phyloP scores from a whole-genome alignment of 1,284 basidiomycete species.

The Boletus semigastroideus region DNA sequence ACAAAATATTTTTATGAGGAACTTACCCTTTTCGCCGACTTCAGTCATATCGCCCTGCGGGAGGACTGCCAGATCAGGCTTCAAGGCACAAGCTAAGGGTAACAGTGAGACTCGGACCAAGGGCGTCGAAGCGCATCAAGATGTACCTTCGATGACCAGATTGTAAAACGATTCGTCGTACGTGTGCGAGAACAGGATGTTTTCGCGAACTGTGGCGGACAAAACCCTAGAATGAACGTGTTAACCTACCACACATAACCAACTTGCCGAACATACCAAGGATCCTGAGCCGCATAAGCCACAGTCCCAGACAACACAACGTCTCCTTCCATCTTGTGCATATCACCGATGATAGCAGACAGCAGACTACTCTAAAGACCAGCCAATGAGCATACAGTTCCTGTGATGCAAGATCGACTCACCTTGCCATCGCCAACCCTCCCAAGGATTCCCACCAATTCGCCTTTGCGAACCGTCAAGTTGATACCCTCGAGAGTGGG shows the following conservation, averaged over 20 bases:
- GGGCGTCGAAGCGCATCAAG: background rate
- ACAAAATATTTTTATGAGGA: slow-evolving; percentile 11
- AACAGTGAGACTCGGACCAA: background rate
- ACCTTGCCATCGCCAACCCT: slow-evolving; percentile 94
- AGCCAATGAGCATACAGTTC: background rate
- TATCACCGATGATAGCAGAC: slow-evolving; percentile 85
- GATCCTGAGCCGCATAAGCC: slow-evolving; percentile 89
- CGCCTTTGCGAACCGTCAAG: slow-evolving; percentile 78
- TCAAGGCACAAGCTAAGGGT: slow-evolving; percentile 78
- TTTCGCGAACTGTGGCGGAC: slow-evolving; percentile 81
- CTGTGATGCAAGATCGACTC: background rate
- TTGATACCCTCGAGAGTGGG: slow-evolving; percentile 80
- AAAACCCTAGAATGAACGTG: slow-evolving; percentile 58
- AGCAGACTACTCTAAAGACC: slow-evolving; percentile 60
- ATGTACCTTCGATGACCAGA: slow-evolving; percentile 69
- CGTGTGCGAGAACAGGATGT: slow-evolving; percentile 88
- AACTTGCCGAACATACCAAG: slow-evolving; percentile 56
- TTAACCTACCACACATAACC: background rate
- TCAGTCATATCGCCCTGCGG: slow-evolving; percentile 72
- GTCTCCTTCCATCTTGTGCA: slow-evolving; percentile 75
- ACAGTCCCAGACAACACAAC: slow-evolving; percentile 72
- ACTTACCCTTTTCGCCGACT: slow-evolving; percentile 57
- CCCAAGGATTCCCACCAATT: slow-evolving; percentile 84
- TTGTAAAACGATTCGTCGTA: slow-evolving; percentile 82
- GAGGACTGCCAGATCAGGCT: slow-evolving; percentile 77